phyloP scores from a whole-genome alignment of 441 rosid species.

The Arabidopsis hybrid region DNA sequence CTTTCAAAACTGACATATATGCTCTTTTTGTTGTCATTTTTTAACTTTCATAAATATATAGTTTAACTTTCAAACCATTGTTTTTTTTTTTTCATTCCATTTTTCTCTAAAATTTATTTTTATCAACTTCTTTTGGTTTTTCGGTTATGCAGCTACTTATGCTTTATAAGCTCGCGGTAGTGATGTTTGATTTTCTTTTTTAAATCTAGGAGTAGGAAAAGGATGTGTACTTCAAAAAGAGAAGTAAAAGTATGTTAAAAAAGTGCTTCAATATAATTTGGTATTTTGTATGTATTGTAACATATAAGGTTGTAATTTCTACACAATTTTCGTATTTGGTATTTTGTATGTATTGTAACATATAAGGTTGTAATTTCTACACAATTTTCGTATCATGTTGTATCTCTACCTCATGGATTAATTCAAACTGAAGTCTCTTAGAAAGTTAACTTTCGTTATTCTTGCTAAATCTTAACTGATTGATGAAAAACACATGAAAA shows the following conservation, averaged over 20 bases:
- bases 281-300: conserved; percentile 23
- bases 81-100: background rate
- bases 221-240: background rate
- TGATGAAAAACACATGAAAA: background rate
- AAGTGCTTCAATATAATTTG: background rate
- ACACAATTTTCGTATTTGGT: background rate
- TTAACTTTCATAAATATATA: conserved; percentile 45
- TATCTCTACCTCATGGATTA: background rate
- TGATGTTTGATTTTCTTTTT: background rate
- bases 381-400: background rate
- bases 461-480: background rate
- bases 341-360: too few relatives aligned
- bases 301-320: conserved; percentile 1
- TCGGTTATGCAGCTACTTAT: background rate
- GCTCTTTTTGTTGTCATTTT: conserved; percentile 32
- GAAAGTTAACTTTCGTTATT: background rate
- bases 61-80: conserved; percentile 35
- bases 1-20: conserved; percentile 41
- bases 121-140: conserved; percentile 19
- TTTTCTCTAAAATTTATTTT: conserved; percentile 15
- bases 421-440: background rate
- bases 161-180: background rate
- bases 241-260: background rate
- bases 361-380: too few relatives aligned
- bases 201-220: conserved; percentile 16